Percentiles rank a stretch among this genome's conserved stretches.
Conservation (phyloP, 305 asterid genomes). For the Fraxinus xanthoxyloides region DNA sequence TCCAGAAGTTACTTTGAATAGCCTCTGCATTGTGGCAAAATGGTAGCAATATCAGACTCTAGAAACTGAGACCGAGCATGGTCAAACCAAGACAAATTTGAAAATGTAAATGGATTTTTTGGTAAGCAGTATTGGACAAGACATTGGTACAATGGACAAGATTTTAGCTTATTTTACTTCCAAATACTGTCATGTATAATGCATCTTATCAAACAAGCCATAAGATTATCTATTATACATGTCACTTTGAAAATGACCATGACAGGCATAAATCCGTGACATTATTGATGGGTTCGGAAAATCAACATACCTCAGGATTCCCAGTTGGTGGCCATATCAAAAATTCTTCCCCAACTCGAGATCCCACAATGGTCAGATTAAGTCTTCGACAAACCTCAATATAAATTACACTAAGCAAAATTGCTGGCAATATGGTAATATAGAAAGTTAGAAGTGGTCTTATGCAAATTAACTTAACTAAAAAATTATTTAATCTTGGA, state of each 20-base stretch:
- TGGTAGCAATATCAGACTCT: not conserved
- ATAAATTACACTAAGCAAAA: slow-evolving; percentile 85
- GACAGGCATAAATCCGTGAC: not conserved
- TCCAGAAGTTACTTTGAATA: slow-evolving; percentile 79
- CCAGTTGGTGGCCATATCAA: slow-evolving; percentile 94
- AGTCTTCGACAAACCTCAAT: slow-evolving; percentile 95
- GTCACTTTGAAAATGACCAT: not conserved
- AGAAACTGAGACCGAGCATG: not conserved
- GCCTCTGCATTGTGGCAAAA: slow-evolving; percentile 44
- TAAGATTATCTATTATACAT: not conserved
- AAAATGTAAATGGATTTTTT: not conserved
- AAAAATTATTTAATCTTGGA: not conserved
- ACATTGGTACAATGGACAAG: not conserved
- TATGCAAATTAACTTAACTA: not conserved
- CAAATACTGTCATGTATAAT: not conserved
- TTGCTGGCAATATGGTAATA: slow-evolving; percentile 48
- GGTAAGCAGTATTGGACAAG: not conserved
- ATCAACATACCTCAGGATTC: slow-evolving; percentile 79
- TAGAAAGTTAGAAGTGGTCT: slow-evolving; percentile 21
- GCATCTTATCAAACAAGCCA: not conserved
- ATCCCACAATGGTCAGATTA: slow-evolving; percentile 85
- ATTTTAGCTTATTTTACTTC: not conserved
- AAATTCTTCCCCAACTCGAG: slow-evolving; percentile 98
- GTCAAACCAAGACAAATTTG: not conserved
- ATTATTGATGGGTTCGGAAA: not conserved